A percentile compares a stretch with the other conserved stretches of the same genome.
Conservation (phyloP, 139 green algal genomes). For the Picochlorum sp. region DNA sequence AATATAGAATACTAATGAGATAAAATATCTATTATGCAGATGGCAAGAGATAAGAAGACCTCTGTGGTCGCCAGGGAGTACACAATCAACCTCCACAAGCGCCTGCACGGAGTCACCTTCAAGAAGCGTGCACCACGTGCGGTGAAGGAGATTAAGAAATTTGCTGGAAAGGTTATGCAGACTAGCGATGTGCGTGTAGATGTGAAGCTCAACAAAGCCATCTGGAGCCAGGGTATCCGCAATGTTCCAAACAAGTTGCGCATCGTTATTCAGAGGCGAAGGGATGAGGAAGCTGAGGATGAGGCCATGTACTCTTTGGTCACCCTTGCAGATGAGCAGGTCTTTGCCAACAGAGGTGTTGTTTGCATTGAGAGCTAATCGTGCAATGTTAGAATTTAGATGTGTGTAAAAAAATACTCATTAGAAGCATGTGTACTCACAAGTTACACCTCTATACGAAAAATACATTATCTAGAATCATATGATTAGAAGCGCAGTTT, state of each 20-base stretch:
- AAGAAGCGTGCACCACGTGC: constrained; percentile 92
- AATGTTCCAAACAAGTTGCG: constrained; percentile 87
- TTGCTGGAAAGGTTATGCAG: constrained; percentile 90
- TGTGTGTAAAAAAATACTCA: background rate
- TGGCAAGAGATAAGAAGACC: constrained; percentile 68
- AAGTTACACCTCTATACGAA: background rate
- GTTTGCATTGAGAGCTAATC: constrained; percentile 50
- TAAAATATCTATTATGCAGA: constrained; percentile 21
- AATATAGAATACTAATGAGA: too few species aligned
- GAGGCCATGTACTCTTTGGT: constrained; percentile 99
- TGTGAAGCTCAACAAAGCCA: constrained; percentile 97
- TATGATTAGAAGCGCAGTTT: constrained; percentile 87
- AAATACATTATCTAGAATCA: constrained; percentile 1
- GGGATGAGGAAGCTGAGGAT: constrained; percentile 98
- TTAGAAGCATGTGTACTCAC: too few species aligned
- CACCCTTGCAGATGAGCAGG: constrained; percentile 88
- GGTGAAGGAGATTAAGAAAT: constrained; percentile 95
- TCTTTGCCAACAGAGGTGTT: constrained; percentile 74
- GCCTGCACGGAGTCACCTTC: constrained; percentile 86
- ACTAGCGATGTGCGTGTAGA: constrained; percentile 95
- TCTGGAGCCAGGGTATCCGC: constrained; percentile 90
- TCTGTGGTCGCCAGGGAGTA: constrained; percentile 91
- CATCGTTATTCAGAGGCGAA: constrained; percentile 80
- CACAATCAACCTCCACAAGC: constrained; percentile 98
- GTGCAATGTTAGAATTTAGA: background rate